These are phyloP conservation scores for Intubia oerlemansii DNA, from an alignment of 2,329 filamentous ascomycete genomes.

Conservation along the genomic window DNA sequence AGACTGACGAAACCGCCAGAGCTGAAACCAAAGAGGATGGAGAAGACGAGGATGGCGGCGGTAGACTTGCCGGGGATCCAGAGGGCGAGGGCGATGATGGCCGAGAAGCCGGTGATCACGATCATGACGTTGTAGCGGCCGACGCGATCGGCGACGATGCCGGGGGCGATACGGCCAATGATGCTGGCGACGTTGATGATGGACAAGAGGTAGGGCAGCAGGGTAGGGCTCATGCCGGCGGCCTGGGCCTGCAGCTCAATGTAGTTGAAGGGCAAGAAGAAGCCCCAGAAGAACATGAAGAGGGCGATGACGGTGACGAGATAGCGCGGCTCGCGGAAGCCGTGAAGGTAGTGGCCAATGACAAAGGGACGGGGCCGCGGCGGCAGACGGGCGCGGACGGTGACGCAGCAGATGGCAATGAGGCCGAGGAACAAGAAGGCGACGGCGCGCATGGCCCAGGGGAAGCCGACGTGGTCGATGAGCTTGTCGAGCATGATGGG, in stretches of 20 bases:
- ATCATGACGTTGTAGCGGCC: constrained; percentile 28
- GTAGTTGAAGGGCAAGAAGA: constrained; percentile 32
- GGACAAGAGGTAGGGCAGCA: constrained; percentile 41
- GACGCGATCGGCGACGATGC: constrained; percentile 26
- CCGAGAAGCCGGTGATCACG: constrained; percentile 3
- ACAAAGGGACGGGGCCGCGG: constrained; percentile 11
- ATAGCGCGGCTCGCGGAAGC: constrained; percentile 34
- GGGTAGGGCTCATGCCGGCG: constrained; percentile 17
- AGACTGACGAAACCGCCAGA: constrained; percentile 15
- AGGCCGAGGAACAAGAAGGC: constrained; percentile 20
- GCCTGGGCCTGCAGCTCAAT: constrained; percentile 30
- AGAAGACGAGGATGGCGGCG: constrained; percentile 8
- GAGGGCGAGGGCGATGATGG: constrained; percentile 11
- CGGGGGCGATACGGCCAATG: constrained; percentile 28
- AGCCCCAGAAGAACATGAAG: constrained; percentile 14
- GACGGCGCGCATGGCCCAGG: constrained; percentile 17
- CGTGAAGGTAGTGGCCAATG: constrained; percentile 16
- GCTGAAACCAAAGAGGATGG: constrained; percentile 8
- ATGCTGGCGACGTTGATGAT: constrained; percentile 37
- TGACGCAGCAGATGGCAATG: constrained; percentile 15
- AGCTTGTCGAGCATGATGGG: constrained; percentile 32
- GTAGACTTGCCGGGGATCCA: constrained; percentile 9
- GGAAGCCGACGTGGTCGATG: constrained; percentile 17
- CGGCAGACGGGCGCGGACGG: constrained; percentile 23
- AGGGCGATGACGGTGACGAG: constrained; percentile 13